Evolutionary conservation across 208 protist species (phyloP).

Genomic region (Porcisia hertigi): DNA sequence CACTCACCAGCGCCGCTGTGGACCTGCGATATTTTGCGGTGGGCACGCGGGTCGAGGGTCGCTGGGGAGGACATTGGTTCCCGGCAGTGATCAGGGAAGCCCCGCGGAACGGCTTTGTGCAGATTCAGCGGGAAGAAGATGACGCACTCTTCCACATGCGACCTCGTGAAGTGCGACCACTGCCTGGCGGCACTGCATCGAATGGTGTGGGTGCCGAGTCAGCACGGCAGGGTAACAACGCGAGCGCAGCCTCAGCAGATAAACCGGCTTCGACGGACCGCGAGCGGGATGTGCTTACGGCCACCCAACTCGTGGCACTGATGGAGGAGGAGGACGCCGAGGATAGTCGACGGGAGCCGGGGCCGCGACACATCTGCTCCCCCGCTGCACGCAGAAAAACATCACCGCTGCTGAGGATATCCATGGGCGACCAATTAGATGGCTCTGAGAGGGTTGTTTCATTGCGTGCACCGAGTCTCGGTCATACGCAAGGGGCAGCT

Average conservation of each 20-base stretch:
- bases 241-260: background rate
- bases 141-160: slow-evolving; percentile 55
- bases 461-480: background rate
- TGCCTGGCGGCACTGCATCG: background rate
- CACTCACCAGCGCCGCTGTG: background rate
- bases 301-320: slow-evolving; percentile 27
- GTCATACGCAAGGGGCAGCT: background rate
- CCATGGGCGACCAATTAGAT: background rate
- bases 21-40: slow-evolving; percentile 18
- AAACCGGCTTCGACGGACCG: background rate
- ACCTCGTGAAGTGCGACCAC: slow-evolving; percentile 50
- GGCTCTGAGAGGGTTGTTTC: background rate
- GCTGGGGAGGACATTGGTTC: slow-evolving; percentile 63
- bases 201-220: background rate
- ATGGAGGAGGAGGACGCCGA: slow-evolving; percentile 33
- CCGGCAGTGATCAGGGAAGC: slow-evolving; percentile 42
- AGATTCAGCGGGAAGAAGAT: slow-evolving; percentile 67
- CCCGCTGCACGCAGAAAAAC: background rate
- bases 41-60: slow-evolving; percentile 57
- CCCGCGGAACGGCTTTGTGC: slow-evolving; percentile 61
- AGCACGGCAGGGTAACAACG: background rate
- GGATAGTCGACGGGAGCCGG: slow-evolving; percentile 18
- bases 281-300: slow-evolving; percentile 9
- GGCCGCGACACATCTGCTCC: background rate
- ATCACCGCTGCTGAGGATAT: too few relatives aligned